Percentiles rank a stretch among this genome's conserved stretches.
Evolutionary conservation across 192 early-diverging fungal genomes (phyloP).

Genomic region (Coemansia sp.): DNA sequence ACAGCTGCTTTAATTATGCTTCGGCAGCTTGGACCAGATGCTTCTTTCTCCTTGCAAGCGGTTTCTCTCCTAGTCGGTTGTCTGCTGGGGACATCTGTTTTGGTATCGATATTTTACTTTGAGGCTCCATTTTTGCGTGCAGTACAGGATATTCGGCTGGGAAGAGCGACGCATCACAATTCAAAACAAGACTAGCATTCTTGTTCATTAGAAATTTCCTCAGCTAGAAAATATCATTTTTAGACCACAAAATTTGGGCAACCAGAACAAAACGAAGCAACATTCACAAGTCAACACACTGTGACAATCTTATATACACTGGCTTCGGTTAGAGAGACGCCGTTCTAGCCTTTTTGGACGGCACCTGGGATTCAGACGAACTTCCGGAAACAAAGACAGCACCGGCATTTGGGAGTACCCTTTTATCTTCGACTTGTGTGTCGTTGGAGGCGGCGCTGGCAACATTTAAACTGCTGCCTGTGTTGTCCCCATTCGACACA

Average conservation of each 20-base stretch:
- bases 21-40: neutral
- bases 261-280: neutral
- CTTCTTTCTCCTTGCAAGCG: slow-evolving; percentile 2
- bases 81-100: slow-evolving; percentile 13
- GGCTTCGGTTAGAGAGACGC: slow-evolving; percentile 23
- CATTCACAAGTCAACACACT: neutral
- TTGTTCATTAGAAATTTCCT: neutral
- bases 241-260: neutral
- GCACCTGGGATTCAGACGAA: slow-evolving; percentile 21
- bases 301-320: neutral
- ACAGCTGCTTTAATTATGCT: slow-evolving; percentile 2
- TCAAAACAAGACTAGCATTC: slow-evolving; percentile 1
- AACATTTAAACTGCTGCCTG: neutral
- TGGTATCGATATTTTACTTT: slow-evolving; percentile 30
- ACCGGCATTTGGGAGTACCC: neutral
- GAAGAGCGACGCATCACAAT: slow-evolving; percentile 5
- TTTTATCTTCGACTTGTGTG: neutral
- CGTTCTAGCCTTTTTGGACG: slow-evolving; percentile 53
- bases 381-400: slow-evolving; percentile 8
- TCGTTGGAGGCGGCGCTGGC: neutral
- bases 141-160: slow-evolving; percentile 20
- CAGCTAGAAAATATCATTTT: neutral
- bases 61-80: slow-evolving; percentile 22
- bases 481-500: neutral
- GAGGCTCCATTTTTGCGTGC: slow-evolving; percentile 38